These are phyloP conservation scores for Ceratobasidium sp. DNA, from an alignment of 1,284 basidiomycete genomes.

Conservation along the genomic window DNA sequence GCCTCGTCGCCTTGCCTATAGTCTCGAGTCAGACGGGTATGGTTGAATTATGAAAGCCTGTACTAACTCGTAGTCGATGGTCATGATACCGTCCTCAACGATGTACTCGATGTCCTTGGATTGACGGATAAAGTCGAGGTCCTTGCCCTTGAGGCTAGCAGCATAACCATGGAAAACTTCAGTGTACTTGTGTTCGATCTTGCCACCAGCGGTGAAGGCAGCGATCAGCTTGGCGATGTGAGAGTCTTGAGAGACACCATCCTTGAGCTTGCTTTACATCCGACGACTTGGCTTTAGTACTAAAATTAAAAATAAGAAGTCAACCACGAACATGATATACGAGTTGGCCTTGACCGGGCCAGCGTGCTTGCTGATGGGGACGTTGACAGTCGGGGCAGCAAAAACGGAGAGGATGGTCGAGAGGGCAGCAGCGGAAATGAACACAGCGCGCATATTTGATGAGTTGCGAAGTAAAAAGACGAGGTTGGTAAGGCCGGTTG, in stretches of 20 bases:
- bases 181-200: slow-evolving; percentile 41
- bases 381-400: slow-evolving; percentile 24
- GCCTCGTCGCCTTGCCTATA: slow-evolving; percentile 14
- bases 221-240: slow-evolving; percentile 16
- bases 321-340: slow-evolving; percentile 39
- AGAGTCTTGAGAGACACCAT: slow-evolving; percentile 27
- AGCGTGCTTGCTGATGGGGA: slow-evolving; percentile 35
- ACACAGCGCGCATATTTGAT: slow-evolving; percentile 29
- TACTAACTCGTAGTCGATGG: slow-evolving; percentile 27
- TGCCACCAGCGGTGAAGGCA: slow-evolving; percentile 7
- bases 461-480: too few species aligned
- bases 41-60: background rate
- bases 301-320: too few species aligned
- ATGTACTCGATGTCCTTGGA: slow-evolving; percentile 41
- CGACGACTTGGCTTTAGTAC: too few species aligned
- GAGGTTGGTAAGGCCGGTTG: slow-evolving; percentile 5
- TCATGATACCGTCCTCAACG: slow-evolving; percentile 28
- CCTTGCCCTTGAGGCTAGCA: slow-evolving; percentile 37
- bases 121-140: slow-evolving; percentile 39
- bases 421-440: slow-evolving; percentile 34
- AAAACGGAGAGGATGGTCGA: slow-evolving; percentile 39
- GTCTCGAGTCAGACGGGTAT: background rate
- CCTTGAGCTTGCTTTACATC: slow-evolving; percentile 47
- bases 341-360: slow-evolving; percentile 43
- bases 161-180: slow-evolving; percentile 47